These are phyloP conservation scores for Biancaea sappan DNA, from an alignment of 306 rosid species.

Conservation along the genomic window DNA sequence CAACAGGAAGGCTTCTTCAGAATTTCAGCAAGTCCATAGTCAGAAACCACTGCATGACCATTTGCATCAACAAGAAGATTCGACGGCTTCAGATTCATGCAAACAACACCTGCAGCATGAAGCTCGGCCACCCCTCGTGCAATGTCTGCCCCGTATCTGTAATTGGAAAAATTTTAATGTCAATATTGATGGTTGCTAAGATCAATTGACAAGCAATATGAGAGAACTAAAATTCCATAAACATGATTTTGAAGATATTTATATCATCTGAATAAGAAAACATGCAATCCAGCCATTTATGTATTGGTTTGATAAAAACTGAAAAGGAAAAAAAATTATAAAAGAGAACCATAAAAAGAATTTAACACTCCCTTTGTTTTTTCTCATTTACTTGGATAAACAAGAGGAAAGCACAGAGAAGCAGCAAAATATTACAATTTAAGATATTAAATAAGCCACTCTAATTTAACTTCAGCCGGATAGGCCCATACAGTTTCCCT, in stretches of 20 bases:
- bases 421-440: not conserved
- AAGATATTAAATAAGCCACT: not conserved
- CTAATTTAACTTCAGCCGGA: not conserved
- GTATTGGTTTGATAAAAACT: slow-evolving; percentile 1
- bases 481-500: not conserved
- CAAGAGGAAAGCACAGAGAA: not conserved
- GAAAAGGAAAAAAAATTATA: not conserved
- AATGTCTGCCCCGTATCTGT: slow-evolving; percentile 95
- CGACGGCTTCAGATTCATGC: slow-evolving; percentile 98
- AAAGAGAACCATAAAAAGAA: not conserved
- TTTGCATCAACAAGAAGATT: slow-evolving; percentile 87
- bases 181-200: slow-evolving; percentile 21
- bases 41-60: slow-evolving; percentile 95
- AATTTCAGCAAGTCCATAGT: slow-evolving; percentile 94
- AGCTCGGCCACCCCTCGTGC: slow-evolving; percentile 98
- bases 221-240: slow-evolving; percentile 9
- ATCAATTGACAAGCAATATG: slow-evolving; percentile 6
- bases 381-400: not conserved
- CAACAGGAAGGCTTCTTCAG: slow-evolving; percentile 90
- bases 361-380: not conserved
- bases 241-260: not conserved
- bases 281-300: slow-evolving; percentile 17
- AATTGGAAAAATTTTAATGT: slow-evolving; percentile 36
- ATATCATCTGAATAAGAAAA: slow-evolving; percentile 25
- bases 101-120: slow-evolving; percentile 95